Conservation (phyloP, 202 grass and related monocot genomes). For the Schoenoplectus tabernaemontani region DNA sequence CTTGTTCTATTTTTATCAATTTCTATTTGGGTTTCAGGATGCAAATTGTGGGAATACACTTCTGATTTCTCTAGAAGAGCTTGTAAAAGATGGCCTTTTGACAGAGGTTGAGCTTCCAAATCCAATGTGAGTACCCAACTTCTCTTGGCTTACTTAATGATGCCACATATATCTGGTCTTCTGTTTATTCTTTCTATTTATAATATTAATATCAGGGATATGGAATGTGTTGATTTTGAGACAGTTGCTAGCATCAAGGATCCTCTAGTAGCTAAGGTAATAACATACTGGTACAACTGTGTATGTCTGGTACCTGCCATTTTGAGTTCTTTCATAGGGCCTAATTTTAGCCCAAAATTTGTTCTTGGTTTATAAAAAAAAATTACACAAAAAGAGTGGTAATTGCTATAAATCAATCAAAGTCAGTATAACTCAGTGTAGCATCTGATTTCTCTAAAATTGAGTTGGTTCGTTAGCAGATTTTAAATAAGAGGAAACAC, state of each 20-base stretch:
- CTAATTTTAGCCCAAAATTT: not conserved
- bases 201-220: slow-evolving; percentile 35
- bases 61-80: slow-evolving; percentile 85
- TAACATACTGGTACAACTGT: not conserved
- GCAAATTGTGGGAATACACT: slow-evolving; percentile 89
- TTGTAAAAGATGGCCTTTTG: slow-evolving; percentile 90
- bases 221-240: slow-evolving; percentile 70
- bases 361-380: not conserved
- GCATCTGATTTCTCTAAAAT: not conserved
- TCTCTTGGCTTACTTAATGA: slow-evolving; percentile 7
- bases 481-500: not conserved
- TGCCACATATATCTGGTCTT: not conserved
- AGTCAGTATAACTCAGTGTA: not conserved
- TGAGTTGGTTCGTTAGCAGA: not conserved
- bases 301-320: not conserved
- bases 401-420: not conserved
- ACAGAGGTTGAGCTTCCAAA: slow-evolving; percentile 69
- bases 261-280: slow-evolving; percentile 79
- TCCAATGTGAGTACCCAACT: slow-evolving; percentile 40
- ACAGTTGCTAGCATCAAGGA: slow-evolving; percentile 69
- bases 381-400: not conserved
- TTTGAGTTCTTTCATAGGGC: not conserved
- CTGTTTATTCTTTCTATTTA: not conserved
- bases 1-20: not conserved
- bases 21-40: slow-evolving; percentile 47